Evolutionary conservation across 2,329 filamentous ascomycete species (phyloP), one percentile per base, ranked within the genome.

Genomic region (Tolypocladium inflatum): DNA sequence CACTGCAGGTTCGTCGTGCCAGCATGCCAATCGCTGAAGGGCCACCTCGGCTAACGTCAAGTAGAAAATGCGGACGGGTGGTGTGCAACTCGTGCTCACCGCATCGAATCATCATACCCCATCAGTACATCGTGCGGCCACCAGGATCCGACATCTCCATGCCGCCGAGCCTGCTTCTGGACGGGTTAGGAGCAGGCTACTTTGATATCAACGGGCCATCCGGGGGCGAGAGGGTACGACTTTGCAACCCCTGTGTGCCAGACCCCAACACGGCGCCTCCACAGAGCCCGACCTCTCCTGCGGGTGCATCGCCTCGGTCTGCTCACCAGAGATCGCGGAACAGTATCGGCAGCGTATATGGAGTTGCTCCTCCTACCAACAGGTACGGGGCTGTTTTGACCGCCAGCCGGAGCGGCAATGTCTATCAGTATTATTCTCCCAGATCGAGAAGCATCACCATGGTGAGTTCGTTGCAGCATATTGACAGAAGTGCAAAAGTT

Each of bases 61-160:
- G 4, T 54, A 89, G 87, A 64, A 97, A 96, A 82, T 97, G 93
- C 70, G 93, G 93, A 52, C 81, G 91, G 61, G 92, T 97, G 10
- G 93, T 97, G 30, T 97, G 93, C 73, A 86, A 87, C 59, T 80
- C 85, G 23, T 97, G 93, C 75, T 97, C 93, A 3, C 93, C 93
- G 4, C 93, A 97, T 72, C 85, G 91, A 61, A 97, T 97, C 68
- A 96, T 90, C 4, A 97, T 97, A 62, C 93, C 93, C 1, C 84
- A 92, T 63, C 90, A 94, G 68, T 97, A 90, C 70, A 96, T 97
- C 63, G 91, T 97, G 33, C 87, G 88, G 54, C 89, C 90, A 3
- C 88, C 89, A 1, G 78, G 70, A 58, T 61, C 71, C 42, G 76
- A 80, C 59, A 66, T 73, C 60, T 65, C 70, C 61, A 63, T 73